Evolutionary conservation across 108 stramenopile species (phyloP).

Genomic region (Chaetoceros muelleri): DNA sequence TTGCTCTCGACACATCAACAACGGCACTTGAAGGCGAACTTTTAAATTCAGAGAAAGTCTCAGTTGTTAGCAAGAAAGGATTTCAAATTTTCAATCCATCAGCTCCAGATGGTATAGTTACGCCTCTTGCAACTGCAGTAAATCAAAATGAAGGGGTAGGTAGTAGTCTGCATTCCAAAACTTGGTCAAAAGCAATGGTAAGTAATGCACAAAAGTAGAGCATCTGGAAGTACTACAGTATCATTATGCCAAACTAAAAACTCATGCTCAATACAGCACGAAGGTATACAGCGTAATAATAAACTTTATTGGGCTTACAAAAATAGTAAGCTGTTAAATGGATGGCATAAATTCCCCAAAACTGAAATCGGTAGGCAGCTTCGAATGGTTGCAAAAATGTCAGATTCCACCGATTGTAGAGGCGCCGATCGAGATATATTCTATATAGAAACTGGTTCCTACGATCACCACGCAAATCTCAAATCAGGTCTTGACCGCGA

Average conservation of each 20-base stretch:
- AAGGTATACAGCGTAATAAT: not conserved
- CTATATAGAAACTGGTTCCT: slow-evolving; percentile 2
- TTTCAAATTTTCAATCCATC: not conserved
- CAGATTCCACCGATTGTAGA: not conserved
- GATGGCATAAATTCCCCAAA: not conserved
- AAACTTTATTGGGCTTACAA: not conserved
- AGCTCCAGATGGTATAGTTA: not conserved
- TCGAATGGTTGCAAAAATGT: not conserved
- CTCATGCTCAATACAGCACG: too few species aligned
- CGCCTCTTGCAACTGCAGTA: not conserved
- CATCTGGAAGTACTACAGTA: too few species aligned
- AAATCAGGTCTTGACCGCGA: not conserved
- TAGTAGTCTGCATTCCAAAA: not conserved
- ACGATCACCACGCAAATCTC: slow-evolving; percentile 1
- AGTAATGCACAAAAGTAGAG: too few species aligned
- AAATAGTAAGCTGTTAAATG: not conserved
- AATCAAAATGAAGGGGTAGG: not conserved
- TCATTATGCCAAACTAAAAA: too few species aligned
- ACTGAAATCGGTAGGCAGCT: not conserved
- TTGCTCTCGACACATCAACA: slow-evolving; percentile 9
- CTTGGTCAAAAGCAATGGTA: not conserved
- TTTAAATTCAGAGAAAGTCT: not conserved
- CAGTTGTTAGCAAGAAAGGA: not conserved
- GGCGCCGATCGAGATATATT: not conserved
- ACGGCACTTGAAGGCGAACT: not conserved